phyloP scores from a whole-genome alignment of 768 basidiomycete species.

The Tulasnella sp. region DNA sequence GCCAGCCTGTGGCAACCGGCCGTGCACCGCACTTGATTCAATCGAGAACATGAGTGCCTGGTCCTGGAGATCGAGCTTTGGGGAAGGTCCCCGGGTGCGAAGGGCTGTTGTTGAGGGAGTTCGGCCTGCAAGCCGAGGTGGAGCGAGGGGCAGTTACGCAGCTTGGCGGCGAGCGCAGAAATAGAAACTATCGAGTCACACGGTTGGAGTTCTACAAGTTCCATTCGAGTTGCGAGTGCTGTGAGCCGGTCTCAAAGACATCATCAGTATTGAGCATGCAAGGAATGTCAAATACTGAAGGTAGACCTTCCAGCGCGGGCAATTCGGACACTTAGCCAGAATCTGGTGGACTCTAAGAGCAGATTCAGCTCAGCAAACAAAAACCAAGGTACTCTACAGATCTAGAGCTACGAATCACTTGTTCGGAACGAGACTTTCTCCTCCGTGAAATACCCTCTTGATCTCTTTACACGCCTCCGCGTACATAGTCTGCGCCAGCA shows the following conservation, averaged over 20 bases:
- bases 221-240: too few species aligned
- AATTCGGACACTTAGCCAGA: too few species aligned
- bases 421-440: neutral
- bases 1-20: neutral
- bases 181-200: too few species aligned
- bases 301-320: too few species aligned
- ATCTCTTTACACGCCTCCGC: neutral
- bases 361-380: neutral
- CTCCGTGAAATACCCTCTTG: constrained; percentile 4
- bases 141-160: neutral
- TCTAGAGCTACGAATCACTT: neutral
- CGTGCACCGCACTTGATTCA: neutral
- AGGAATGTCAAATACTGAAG: too few species aligned
- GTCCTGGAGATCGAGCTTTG: neutral
- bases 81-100: neutral
- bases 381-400: neutral
- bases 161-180: neutral
- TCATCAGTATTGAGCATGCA: too few species aligned
- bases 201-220: too few species aligned
- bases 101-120: neutral
- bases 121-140: neutral
- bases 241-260: too few species aligned
- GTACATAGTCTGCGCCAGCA: neutral
- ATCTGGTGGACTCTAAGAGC: too few species aligned
- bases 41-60: neutral